Evolutionary conservation across 78 protist genomes (phyloP).

Genomic region (Dictyostelium intermedium): DNA sequence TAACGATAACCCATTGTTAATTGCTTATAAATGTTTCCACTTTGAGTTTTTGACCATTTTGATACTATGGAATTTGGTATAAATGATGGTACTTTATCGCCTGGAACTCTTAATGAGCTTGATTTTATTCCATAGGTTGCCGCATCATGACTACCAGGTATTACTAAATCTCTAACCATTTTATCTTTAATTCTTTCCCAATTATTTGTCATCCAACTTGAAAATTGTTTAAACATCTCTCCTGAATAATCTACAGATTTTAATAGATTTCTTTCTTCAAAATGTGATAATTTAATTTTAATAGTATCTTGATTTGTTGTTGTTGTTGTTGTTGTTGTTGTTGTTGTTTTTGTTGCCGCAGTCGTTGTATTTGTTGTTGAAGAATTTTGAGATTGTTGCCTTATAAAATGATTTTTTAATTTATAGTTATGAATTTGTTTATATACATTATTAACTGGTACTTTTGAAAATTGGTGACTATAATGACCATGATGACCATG

Average conservation of each 20-base stretch:
- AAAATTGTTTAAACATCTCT: not conserved
- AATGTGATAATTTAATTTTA: not conserved
- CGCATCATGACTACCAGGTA: conserved; percentile 14
- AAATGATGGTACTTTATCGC: not conserved
- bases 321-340: not conserved
- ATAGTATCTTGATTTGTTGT: not conserved
- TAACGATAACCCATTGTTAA: not conserved
- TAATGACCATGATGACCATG: no score
- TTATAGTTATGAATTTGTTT: not conserved
- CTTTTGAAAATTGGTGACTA: not conserved
- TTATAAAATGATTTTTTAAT: not conserved
- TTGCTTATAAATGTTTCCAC: not conserved
- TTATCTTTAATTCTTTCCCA: not conserved
- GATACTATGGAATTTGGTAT: not conserved
- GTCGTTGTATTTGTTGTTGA: not conserved
- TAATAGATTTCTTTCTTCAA: not conserved
- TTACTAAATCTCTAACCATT: not conserved
- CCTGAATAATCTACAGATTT: not conserved
- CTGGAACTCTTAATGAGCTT: not conserved
- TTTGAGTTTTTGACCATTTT: conserved; percentile 15
- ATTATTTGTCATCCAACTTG: conserved; percentile 10
- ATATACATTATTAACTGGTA: not conserved
- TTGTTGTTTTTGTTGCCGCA: not conserved
- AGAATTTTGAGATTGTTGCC: not conserved
- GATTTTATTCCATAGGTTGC: not conserved